Conservation (phyloP, 2,329 filamentous ascomycete species). For the Escovopsis sp. region DNA sequence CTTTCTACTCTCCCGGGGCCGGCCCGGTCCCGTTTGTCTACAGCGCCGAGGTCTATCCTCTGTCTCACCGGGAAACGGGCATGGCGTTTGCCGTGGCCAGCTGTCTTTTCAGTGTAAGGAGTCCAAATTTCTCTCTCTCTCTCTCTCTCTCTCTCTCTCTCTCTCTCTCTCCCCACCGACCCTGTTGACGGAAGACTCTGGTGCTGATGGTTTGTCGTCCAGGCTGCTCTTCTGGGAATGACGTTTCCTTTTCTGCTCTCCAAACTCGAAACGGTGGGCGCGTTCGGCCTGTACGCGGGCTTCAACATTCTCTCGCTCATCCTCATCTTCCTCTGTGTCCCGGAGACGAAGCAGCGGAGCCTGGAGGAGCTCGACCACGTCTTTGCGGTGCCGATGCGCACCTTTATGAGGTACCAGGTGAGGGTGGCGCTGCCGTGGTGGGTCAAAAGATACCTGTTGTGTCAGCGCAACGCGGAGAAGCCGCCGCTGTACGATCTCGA, state of each 20-base stretch:
- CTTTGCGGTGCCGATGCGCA: slow-evolving; percentile 30
- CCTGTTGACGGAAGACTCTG: too few relatives aligned
- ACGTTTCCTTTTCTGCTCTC: slow-evolving; percentile 36
- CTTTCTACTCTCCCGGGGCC: slow-evolving; percentile 52
- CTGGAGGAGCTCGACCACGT: slow-evolving; percentile 37
- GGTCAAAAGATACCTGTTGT: slow-evolving; percentile 19
- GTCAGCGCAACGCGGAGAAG: slow-evolving; percentile 16
- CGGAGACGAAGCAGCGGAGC: slow-evolving; percentile 40
- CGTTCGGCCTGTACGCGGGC: slow-evolving; percentile 37
- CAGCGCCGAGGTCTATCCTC: slow-evolving; percentile 48
- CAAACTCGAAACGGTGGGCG: slow-evolving; percentile 19
- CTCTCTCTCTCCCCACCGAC: not conserved
- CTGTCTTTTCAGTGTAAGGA: slow-evolving; percentile 35
- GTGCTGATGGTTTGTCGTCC: not conserved
- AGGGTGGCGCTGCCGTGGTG: slow-evolving; percentile 18
- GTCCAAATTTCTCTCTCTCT: too few relatives aligned
- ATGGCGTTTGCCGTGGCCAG: slow-evolving; percentile 51
- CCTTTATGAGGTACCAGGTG: slow-evolving; percentile 26
- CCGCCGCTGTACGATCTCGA: slow-evolving; percentile 25
- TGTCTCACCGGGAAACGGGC: slow-evolving; percentile 48
- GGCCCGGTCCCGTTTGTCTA: slow-evolving; percentile 49
- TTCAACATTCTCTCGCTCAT: slow-evolving; percentile 39
- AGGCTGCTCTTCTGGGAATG: slow-evolving; percentile 31
- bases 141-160: not conserved
- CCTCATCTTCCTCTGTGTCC: slow-evolving; percentile 35